Percentiles rank a stretch among this genome's conserved stretches.
Evolutionary conservation across 257 asterid genomes (phyloP).

Genomic region (Ilex asprella): DNA sequence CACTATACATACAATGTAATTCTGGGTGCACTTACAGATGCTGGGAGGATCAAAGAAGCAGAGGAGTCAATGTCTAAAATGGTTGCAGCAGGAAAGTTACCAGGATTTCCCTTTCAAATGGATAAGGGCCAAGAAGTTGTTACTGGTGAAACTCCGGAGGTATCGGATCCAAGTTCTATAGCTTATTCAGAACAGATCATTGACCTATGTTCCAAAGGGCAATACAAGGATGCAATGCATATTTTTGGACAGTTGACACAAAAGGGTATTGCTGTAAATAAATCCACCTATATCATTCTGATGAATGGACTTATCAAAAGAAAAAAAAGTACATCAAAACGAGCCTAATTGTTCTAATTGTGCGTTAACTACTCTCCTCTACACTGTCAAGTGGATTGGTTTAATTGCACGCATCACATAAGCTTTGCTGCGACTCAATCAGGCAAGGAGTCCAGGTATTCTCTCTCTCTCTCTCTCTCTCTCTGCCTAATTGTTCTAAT

Average conservation of each 20-base stretch:
- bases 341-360: not conserved
- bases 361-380: too few species aligned
- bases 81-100: constrained; percentile 22
- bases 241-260: constrained; percentile 41
- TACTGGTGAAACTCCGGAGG: constrained; percentile 23
- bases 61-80: constrained; percentile 44
- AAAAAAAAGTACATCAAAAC: constrained; percentile 49
- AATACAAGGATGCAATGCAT: constrained; percentile 81
- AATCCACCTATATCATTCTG: constrained; percentile 51
- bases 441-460: too few species aligned
- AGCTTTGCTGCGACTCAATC: too few species aligned
- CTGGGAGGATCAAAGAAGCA: constrained; percentile 55
- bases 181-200: constrained; percentile 51
- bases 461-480: too few species aligned
- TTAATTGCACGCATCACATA: too few species aligned
- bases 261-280: constrained; percentile 51
- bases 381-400: too few species aligned
- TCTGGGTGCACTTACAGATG: constrained; percentile 41
- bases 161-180: constrained; percentile 29
- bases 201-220: constrained; percentile 65
- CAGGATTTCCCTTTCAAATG: constrained; percentile 10
- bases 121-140: constrained; percentile 23
- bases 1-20: constrained; percentile 50
- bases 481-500: not conserved
- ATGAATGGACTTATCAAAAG: constrained; percentile 79